A percentile compares a stretch with the other conserved stretches of the same genome.
Conservation (phyloP, 768 basidiomycete species). For the Tylopilus subfusipes region DNA sequence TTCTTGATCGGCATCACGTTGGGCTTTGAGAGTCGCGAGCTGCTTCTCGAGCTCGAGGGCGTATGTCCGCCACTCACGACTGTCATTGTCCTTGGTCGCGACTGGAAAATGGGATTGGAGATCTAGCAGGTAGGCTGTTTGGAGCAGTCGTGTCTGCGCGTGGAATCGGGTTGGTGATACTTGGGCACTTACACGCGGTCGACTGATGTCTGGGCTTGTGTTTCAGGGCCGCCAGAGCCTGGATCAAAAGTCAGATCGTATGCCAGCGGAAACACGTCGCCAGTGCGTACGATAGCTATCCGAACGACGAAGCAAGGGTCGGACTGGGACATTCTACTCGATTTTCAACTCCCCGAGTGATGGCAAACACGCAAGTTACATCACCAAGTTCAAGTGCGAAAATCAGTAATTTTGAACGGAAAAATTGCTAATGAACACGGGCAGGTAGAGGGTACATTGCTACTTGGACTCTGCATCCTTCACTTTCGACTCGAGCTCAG, state of each 20-base stretch:
- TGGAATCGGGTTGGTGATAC: too few relatives aligned
- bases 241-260: background rate
- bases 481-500: constrained; percentile 29
- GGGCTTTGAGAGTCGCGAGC: constrained; percentile 18
- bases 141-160: background rate
- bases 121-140: constrained; percentile 27
- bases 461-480: constrained; percentile 24
- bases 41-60: constrained; percentile 30
- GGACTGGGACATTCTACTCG: constrained; percentile 3
- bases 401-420: background rate
- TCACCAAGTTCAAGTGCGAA: background rate
- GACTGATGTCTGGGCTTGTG: constrained; percentile 26
- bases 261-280: background rate
- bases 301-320: constrained; percentile 16
- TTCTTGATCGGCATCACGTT: constrained; percentile 23
- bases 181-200: constrained; percentile 14
- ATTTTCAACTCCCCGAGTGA: background rate
- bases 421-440: constrained; percentile 6
- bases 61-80: constrained; percentile 23
- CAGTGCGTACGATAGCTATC: constrained; percentile 27
- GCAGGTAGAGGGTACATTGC: background rate
- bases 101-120: constrained; percentile 26
- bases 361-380: background rate
- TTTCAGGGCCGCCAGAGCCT: constrained; percentile 25
- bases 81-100: background rate